These are phyloP conservation scores for Ophiognomonia clavigignenti-juglandacearum DNA, from an alignment of 2,329 filamentous ascomycete species.

Conservation along the genomic window DNA sequence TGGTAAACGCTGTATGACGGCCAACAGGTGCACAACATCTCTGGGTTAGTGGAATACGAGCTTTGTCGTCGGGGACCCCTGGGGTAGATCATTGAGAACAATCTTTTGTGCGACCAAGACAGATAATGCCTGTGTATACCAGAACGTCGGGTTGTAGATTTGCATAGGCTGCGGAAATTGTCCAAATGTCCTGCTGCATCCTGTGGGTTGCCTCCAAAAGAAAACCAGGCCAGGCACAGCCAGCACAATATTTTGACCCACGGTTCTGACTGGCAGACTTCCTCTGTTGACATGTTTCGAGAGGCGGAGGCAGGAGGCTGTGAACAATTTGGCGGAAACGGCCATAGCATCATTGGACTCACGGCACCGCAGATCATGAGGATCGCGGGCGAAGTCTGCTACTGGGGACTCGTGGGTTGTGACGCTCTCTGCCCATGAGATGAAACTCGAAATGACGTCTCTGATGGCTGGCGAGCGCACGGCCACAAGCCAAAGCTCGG, in stretches of 20 bases:
- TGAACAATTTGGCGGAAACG: not conserved
- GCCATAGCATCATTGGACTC: not conserved
- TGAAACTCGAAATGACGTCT: slow-evolving; percentile 6
- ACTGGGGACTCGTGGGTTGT: too few relatives aligned
- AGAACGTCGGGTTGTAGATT: not conserved
- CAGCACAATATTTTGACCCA: too few relatives aligned
- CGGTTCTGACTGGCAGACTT: too few relatives aligned
- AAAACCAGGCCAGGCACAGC: too few relatives aligned
- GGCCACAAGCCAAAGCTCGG: not conserved
- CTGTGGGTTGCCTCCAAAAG: too few relatives aligned
- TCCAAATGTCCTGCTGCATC: too few relatives aligned
- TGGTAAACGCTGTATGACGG: slow-evolving; percentile 13
- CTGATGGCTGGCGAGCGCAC: not conserved
- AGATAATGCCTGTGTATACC: not conserved
- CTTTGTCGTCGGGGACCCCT: slow-evolving; percentile 14
- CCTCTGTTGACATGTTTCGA: too few relatives aligned
- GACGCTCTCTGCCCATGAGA: too few relatives aligned
- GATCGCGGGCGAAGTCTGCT: too few relatives aligned
- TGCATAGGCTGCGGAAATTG: too few relatives aligned
- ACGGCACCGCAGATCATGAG: not conserved
- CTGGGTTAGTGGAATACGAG: slow-evolving; percentile 16
- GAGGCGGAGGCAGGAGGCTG: too few relatives aligned
- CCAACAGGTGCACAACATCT: slow-evolving; percentile 12
- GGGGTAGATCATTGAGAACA: slow-evolving; percentile 11
- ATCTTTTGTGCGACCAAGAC: slow-evolving; percentile 8